Evolutionary conservation across 805 yeast genomes (phyloP), one percentile per base, ranked within the genome.

Genomic region (Candida khao-thaluensis): DNA sequence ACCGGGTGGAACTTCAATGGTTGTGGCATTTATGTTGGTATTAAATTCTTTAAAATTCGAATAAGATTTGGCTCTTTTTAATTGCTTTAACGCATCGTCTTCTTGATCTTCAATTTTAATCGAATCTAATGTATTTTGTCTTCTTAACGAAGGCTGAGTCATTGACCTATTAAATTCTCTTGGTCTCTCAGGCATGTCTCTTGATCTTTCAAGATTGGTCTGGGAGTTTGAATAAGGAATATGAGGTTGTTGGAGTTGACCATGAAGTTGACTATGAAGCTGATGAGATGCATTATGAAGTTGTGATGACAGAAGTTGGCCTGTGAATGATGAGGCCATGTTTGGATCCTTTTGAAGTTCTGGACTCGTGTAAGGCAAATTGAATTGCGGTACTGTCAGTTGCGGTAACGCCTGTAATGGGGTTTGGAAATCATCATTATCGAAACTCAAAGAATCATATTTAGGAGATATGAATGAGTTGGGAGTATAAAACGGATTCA

Each of bases 11-110:
- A 30, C 7, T 36, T 25, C 21, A 26, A 27, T 12, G 15, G 34
- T 20, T 22, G n/a, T 22, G 10, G 10, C 33, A 30, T 10, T 18
- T 14, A 8, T 9, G 24, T 7, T 10, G 9, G 10, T 22, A 29
- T 17, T 17, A 11, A 51, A 33, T 6, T 24, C 25, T 12, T 18
- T 32, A 23, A 23, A 23, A 26, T 25, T 35, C 11, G 30, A 24
- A 35, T 48, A 60, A 5, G 68, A 59, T 46, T 63, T 64, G 9
- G 71, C 71, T 43, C 64, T 59, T 31, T 57, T 54, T 41, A 69
- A 51, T 40, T 66, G 69, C 44, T 62, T 62, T 41, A 69, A 57
- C 0, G 74, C 73, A 50, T 69, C 72, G 44, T 67, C 66, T 33
- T 67, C 71, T 38, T 65, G 69, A 36, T 59, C 66, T 43, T 66